Evolutionary conservation across 192 early-diverging fungal species (phyloP).

Genomic region (Podila clonocystis): DNA sequence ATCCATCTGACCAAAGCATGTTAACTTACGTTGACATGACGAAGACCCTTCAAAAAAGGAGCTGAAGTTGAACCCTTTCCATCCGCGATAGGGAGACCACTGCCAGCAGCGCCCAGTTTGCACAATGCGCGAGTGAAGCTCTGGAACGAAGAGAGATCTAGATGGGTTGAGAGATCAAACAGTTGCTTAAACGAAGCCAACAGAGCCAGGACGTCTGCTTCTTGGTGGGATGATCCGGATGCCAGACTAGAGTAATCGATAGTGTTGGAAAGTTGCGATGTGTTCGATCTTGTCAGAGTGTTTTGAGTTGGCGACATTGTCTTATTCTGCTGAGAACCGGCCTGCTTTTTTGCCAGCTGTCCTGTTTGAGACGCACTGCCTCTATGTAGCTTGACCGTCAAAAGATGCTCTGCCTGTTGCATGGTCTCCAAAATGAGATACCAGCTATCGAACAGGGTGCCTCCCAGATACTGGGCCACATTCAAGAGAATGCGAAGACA

Average conservation of each 20-base stretch:
- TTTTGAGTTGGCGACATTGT: slow-evolving; percentile 22
- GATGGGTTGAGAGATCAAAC: slow-evolving; percentile 71
- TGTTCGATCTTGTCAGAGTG: neutral
- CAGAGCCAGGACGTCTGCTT: slow-evolving; percentile 58
- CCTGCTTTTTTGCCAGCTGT: slow-evolving; percentile 42
- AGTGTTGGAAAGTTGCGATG: slow-evolving; percentile 7
- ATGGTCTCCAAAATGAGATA: slow-evolving; percentile 87
- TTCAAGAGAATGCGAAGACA: slow-evolving; percentile 78
- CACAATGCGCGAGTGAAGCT: slow-evolving; percentile 78
- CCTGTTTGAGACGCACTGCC: slow-evolving; percentile 36
- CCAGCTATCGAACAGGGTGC: slow-evolving; percentile 86
- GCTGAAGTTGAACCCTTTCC: slow-evolving; percentile 39
- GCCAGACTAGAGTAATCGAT: slow-evolving; percentile 32
- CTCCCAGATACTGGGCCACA: slow-evolving; percentile 76
- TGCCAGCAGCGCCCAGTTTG: slow-evolving; percentile 63
- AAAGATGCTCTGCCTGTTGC: slow-evolving; percentile 84
- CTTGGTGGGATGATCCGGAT: slow-evolving; percentile 51
- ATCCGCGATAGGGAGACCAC: slow-evolving; percentile 56
- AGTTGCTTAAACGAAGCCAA: slow-evolving; percentile 67
- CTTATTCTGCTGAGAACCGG: slow-evolving; percentile 19
- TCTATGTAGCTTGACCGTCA: slow-evolving; percentile 59
- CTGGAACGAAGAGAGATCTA: slow-evolving; percentile 67
- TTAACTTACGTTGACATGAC: slow-evolving; percentile 51
- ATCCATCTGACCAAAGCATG: too few species aligned
- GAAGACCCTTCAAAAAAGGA: slow-evolving; percentile 37